Conservation (phyloP, 305 asterid genomes). For the Coffea humblotiana region DNA sequence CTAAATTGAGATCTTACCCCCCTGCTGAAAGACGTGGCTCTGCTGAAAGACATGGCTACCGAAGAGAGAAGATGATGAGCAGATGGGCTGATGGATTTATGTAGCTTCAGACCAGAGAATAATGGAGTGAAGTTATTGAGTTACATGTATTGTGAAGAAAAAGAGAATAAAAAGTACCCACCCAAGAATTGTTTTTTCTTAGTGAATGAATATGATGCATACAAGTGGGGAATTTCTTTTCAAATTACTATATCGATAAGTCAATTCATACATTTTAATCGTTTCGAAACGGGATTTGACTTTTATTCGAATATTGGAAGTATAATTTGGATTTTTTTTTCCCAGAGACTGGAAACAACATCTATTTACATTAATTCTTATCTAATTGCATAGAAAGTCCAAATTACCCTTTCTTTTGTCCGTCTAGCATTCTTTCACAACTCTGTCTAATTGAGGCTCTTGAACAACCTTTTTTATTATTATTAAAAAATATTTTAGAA, state of each 20-base stretch:
- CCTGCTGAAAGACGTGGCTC: slow-evolving; percentile 10
- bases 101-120: slow-evolving; percentile 10
- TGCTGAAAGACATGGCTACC: slow-evolving; percentile 18
- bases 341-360: neutral
- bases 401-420: neutral
- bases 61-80: neutral
- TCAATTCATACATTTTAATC: neutral
- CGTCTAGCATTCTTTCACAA: too few relatives aligned
- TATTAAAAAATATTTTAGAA: too few relatives aligned
- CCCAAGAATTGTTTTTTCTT: neutral
- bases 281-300: neutral
- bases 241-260: neutral
- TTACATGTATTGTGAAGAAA: neutral
- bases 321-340: neutral
- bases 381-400: neutral
- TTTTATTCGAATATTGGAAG: neutral
- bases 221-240: neutral
- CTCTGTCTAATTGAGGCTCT: too few relatives aligned
- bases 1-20: slow-evolving; percentile 21
- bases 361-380: neutral
- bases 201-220: neutral
- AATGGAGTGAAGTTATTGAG: neutral
- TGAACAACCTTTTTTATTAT: too few relatives aligned
- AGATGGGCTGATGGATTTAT: neutral
- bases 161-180: neutral